Evolutionary conservation across 73 alveolate genomes (phyloP).

Genomic region (Paramecium tetraurelia): DNA sequence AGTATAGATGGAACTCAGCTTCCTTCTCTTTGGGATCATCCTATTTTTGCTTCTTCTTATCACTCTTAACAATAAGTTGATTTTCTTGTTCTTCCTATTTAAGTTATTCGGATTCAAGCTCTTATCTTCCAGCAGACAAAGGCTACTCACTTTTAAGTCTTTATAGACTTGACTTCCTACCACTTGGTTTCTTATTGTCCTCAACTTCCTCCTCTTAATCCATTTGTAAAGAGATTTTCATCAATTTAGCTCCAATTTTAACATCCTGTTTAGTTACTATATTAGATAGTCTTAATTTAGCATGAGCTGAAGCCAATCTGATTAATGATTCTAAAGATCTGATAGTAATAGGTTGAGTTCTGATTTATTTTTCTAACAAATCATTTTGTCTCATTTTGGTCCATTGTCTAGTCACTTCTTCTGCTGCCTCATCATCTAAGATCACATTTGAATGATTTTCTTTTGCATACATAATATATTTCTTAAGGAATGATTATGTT

Average conservation of each 20-base stretch:
- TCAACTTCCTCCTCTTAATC: background rate
- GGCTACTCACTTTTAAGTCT: background rate
- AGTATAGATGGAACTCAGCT: background rate
- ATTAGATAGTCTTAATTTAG: constrained; percentile 84
- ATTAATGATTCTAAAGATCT: constrained; percentile 96
- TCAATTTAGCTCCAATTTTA: constrained; percentile 71
- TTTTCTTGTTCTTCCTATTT: constrained; percentile 9
- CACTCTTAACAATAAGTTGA: constrained; percentile 26
- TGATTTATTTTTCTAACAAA: constrained; percentile 69
- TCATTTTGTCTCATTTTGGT: constrained; percentile 82
- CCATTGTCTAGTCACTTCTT: constrained; percentile 84
- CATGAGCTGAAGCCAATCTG: constrained; percentile 95
- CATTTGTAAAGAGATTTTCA: background rate
- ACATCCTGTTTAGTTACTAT: constrained; percentile 79
- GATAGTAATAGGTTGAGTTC: constrained; percentile 89
- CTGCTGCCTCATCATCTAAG: constrained; percentile 78
- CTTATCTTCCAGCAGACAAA: background rate
- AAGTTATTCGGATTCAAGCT: background rate
- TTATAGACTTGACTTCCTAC: background rate
- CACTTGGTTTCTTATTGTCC: background rate
- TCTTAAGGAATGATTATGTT: constrained; percentile 86
- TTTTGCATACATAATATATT: constrained; percentile 91
- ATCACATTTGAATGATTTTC: constrained; percentile 72
- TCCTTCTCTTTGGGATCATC: background rate
- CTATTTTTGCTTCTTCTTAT: background rate